Percentiles rank a stretch among this genome's conserved stretches.
Evolutionary conservation across 2,329 filamentous ascomycete species (phyloP).

Genomic region (Hymenoscyphus linearis): DNA sequence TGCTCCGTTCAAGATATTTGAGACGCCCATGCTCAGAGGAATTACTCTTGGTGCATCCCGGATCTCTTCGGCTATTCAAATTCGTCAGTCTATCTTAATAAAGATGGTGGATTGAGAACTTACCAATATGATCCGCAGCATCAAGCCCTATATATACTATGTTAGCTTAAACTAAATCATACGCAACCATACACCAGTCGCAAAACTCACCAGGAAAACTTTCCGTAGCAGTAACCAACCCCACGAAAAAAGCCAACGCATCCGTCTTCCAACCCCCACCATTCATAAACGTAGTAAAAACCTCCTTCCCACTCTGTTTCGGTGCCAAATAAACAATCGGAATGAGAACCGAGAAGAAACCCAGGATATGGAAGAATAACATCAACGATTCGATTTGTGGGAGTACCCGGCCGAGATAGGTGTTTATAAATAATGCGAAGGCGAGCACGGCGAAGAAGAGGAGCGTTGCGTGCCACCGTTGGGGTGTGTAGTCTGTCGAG

Average conservation of each 20-base stretch:
- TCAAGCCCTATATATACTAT: background rate
- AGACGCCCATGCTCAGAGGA: conserved; percentile 8
- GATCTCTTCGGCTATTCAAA: conserved; percentile 10
- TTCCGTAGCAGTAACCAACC: background rate
- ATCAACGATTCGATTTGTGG: background rate
- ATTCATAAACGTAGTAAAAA: background rate
- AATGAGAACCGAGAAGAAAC: background rate
- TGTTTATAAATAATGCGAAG: background rate
- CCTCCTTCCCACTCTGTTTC: background rate
- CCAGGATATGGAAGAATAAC: background rate
- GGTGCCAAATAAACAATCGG: background rate
- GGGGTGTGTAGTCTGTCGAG: background rate
- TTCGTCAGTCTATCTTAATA: background rate
- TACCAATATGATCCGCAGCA: background rate
- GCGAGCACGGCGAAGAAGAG: background rate
- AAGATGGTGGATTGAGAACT: no score
- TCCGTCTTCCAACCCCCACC: background rate
- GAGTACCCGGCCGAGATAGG: background rate
- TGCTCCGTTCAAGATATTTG: conserved; percentile 6
- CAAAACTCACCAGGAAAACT: background rate
- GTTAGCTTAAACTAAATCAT: background rate
- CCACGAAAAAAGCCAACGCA: background rate
- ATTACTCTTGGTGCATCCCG: conserved; percentile 6
- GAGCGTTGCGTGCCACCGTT: background rate
- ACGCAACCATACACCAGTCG: background rate